These are phyloP conservation scores for Pseudocercospora fijiensis DNA, from an alignment of 2,329 filamentous ascomycete genomes.

Conservation along the genomic window DNA sequence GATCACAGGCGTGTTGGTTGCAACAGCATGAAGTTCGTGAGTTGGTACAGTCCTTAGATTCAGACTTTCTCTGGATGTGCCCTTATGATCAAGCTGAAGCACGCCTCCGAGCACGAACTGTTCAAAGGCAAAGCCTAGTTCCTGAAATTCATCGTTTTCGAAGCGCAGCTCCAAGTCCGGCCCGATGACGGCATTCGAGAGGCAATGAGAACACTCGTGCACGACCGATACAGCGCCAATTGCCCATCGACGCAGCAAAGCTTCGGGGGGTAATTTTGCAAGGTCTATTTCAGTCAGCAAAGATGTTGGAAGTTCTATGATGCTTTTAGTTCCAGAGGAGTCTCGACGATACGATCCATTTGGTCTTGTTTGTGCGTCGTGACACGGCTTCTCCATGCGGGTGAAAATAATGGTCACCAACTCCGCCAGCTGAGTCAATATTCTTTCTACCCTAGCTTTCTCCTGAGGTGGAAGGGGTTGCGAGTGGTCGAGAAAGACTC, in stretches of 20 bases:
- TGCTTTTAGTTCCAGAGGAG: not conserved
- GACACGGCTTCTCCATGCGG: not conserved
- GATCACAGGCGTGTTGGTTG: not conserved
- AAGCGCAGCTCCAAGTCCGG: not conserved
- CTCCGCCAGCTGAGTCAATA: not conserved
- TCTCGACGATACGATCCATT: not conserved
- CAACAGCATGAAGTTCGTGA: not conserved
- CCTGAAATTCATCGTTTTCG: not conserved
- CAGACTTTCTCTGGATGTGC: not conserved
- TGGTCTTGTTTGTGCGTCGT: not conserved
- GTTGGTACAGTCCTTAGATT: not conserved
- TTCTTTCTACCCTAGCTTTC: not conserved
- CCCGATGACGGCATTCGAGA: not conserved
- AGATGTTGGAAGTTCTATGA: not conserved
- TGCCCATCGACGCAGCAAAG: conserved; percentile 1
- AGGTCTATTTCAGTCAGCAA: not conserved
- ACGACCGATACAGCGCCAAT: not conserved
- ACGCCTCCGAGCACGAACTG: not conserved
- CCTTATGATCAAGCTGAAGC: not conserved
- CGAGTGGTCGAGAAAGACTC: not conserved
- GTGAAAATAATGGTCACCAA: not conserved
- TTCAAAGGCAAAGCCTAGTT: not conserved
- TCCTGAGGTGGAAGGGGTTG: not conserved
- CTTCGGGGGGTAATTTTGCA: not conserved
- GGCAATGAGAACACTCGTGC: not conserved